A percentile compares a stretch with the other conserved stretches of the same genome.
Evolutionary conservation across 768 basidiomycete species (phyloP).

Genomic region (Terana coerulea): DNA sequence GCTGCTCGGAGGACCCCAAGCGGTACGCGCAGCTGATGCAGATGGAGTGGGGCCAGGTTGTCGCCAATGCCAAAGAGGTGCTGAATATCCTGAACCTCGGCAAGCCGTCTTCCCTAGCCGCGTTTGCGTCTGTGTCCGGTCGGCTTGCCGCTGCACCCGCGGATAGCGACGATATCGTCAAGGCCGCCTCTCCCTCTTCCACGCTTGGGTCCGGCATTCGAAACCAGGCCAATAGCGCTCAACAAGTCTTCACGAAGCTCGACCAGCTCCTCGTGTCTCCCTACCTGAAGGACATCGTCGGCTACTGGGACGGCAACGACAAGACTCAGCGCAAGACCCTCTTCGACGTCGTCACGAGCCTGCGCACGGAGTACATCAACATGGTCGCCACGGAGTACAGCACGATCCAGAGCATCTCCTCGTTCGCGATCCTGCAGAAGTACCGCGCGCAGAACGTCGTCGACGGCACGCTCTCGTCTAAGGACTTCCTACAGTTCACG

Average conservation of each 20-base stretch:
- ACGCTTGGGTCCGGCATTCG: not conserved
- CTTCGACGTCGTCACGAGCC: not conserved
- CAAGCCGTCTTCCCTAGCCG: not conserved
- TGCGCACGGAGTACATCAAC: not conserved
- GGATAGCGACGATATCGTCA: not conserved
- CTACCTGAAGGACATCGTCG: not conserved
- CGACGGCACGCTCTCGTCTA: not conserved
- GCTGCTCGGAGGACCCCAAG: not conserved
- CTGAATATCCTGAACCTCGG: not conserved
- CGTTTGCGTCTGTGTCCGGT: not conserved
- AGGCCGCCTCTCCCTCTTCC: not conserved
- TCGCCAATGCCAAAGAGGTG: not conserved
- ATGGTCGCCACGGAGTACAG: not conserved
- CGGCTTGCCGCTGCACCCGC: not conserved
- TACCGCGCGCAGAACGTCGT: not conserved
- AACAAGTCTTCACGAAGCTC: not conserved
- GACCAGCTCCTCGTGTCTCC: not conserved
- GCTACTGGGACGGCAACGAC: not conserved
- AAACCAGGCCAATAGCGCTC: not conserved
- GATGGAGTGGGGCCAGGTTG: not conserved
- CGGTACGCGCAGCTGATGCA: not conserved
- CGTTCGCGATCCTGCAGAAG: not conserved
- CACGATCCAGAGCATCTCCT: not conserved
- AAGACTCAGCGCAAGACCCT: not conserved
- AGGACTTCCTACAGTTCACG: not conserved